Conservation (phyloP, 2,329 filamentous ascomycete genomes). For the Oidium heveae region DNA sequence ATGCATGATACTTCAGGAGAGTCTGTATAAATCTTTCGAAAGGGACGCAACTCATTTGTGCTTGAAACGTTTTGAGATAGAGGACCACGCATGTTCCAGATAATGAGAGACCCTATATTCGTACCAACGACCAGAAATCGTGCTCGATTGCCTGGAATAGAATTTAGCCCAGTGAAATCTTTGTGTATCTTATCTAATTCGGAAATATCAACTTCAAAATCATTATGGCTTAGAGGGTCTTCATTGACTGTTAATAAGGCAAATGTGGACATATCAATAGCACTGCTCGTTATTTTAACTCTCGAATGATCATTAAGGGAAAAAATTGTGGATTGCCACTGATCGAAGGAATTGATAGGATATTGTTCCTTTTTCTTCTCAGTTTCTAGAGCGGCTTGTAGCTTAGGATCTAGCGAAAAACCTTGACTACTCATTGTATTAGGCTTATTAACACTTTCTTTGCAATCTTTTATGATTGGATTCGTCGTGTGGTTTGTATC, state of each 20-base stretch:
- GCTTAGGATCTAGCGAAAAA: too few species aligned
- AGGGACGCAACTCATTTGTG: conserved; percentile 35
- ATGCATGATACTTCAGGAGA: conserved; percentile 70
- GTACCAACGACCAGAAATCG: conserved; percentile 67
- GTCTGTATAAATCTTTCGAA: conserved; percentile 71
- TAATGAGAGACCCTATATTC: conserved; percentile 43
- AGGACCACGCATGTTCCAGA: conserved; percentile 64
- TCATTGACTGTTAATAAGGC: conserved; percentile 48
- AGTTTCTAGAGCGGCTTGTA: too few species aligned
- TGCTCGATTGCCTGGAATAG: conserved; percentile 59
- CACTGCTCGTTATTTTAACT: conserved; percentile 40
- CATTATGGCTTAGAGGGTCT: conserved; percentile 43
- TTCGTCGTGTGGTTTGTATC: not conserved
- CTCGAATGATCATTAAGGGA: conserved; percentile 32
- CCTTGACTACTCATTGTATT: not conserved
- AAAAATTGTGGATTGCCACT: conserved; percentile 41
- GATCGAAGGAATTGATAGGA: conserved; percentile 17
- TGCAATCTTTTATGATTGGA: not conserved
- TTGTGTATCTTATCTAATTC: conserved; percentile 9
- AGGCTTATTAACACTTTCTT: not conserved
- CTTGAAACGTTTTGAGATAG: conserved; percentile 26
- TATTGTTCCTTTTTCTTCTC: conserved; percentile 4
- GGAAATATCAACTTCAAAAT: conserved; percentile 14
- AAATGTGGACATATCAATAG: conserved; percentile 50
- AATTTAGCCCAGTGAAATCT: conserved; percentile 1